phyloP scores from a whole-genome alignment of 1,139 yeast species.

The Suhomyces bokatorum region DNA sequence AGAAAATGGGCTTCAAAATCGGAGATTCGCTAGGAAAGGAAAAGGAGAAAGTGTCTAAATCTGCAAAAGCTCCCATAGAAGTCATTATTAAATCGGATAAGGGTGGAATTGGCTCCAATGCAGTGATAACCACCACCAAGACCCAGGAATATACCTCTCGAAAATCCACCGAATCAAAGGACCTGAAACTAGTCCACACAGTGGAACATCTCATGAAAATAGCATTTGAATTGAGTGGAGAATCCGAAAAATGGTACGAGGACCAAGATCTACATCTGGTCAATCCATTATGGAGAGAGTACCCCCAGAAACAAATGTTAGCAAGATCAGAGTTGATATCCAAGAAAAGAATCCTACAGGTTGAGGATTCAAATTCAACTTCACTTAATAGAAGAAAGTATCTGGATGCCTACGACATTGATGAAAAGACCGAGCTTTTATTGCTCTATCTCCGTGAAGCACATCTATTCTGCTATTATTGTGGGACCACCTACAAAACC shows the following conservation, averaged over 20 bases:
- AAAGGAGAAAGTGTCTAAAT: not conserved
- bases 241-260: conserved; percentile 18
- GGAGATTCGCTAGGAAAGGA: conserved; percentile 45
- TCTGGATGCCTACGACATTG: not conserved
- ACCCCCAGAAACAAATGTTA: conserved; percentile 11
- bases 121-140: not conserved
- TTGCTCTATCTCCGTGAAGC: conserved; percentile 34
- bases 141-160: conserved; percentile 1
- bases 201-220: conserved; percentile 21
- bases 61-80: conserved; percentile 11
- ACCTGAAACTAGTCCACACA: conserved; percentile 5
- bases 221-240: conserved; percentile 32
- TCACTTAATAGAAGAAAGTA: not conserved
- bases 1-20: conserved; percentile 54
- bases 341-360: conserved; percentile 1
- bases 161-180: not conserved
- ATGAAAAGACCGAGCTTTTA: conserved; percentile 15
- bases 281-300: conserved; percentile 28
- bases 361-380: not conserved
- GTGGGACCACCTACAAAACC: conserved; percentile 41
- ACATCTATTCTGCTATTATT: conserved; percentile 48
- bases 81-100: conserved; percentile 15
- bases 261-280: conserved; percentile 15
- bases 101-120: conserved; percentile 15
- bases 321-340: not conserved